Base-by-base conservation (phyloP, 2,329 filamentous ascomycete species). In the Sclerotinia spermophila region DNA sequence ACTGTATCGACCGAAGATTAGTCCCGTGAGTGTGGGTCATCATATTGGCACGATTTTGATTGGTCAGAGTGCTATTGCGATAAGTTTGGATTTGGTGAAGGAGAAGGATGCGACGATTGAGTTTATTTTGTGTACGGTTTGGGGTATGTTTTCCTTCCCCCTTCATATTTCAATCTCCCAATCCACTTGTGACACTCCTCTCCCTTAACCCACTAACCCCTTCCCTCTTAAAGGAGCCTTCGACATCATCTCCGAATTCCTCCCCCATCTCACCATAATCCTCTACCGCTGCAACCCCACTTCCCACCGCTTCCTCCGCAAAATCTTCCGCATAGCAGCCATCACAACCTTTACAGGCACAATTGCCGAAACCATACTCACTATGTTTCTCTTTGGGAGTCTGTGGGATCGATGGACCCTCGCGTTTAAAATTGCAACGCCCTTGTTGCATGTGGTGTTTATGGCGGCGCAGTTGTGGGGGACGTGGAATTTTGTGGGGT, bases 201-300 rank as follows among this genome's bases (percentile, higher is more conserved):
- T 64, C 8, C 2, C 17, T 35, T n/a, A 65, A 45, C 61, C 56
- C 58, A 71, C 69, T 56, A 35, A 65, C 65, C 19, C 42, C 3
- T n/a, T 4, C 55, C 48, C 13, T n/a, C 5, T 5, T 1, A 27
- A 53, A 84, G 82, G 82, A 33, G 81, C 81, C 21, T 84, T 84
- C 72, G 82, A 84, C 70, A 81, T 83, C 17, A 73, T 84, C 17
- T 82, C 81, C 30, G 83, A 84, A 73, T 81, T 84, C 71, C 81
- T 83, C 73, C 82, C 82, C 0, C 83, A 84, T 40, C 70, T 83
- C 24, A 80, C 82, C 27, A 83, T 84, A 67, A 81, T 84, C 48
- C 76, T 83, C 5, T 83, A 84, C 73, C 81, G 83, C 10, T 71
- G 82, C 1, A 80, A 80, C 70, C 80, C 81, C 4, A 72, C 74